A percentile compares a stretch with the other conserved stretches of the same genome.
These are phyloP conservation scores for Hypoxylon sp. DNA, from an alignment of 2,329 filamentous ascomycete genomes.

Conservation along the genomic window DNA sequence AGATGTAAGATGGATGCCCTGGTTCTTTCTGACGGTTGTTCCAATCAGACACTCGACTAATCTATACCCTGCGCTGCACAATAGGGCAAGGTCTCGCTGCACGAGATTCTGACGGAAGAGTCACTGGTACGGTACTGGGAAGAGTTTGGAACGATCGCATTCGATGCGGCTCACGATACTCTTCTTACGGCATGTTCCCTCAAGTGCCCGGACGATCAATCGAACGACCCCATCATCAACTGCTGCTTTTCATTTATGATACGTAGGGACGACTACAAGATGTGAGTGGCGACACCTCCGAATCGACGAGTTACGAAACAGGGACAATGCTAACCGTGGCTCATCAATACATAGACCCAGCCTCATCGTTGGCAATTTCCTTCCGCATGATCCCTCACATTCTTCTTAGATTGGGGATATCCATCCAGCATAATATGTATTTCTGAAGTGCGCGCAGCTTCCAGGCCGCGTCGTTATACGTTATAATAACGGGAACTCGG, in stretches of 20 bases:
- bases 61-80: neutral
- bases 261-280: conserved; percentile 90
- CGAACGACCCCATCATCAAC: conserved; percentile 76
- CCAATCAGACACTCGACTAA: conserved; percentile 16
- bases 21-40: neutral
- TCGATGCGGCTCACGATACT: conserved; percentile 92
- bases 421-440: conserved; percentile 26
- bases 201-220: conserved; percentile 78
- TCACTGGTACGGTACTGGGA: conserved; percentile 98
- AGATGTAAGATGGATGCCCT: conserved; percentile 86
- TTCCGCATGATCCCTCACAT: conserved; percentile 77
- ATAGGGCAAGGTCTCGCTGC: conserved; percentile 93
- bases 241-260: conserved; percentile 99
- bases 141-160: conserved; percentile 97
- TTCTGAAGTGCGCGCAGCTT: conserved; percentile 10
- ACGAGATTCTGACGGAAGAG: conserved; percentile 95
- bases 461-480: conserved; percentile 20
- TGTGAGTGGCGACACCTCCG: conserved; percentile 68
- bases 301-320: conserved; percentile 1
- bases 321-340: conserved; percentile 31
- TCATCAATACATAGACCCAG: conserved; percentile 70
- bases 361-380: conserved; percentile 94
- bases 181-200: conserved; percentile 92
- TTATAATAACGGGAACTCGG: conserved; percentile 11
- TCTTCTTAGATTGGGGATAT: conserved; percentile 40